Evolutionary conservation across 2,329 filamentous ascomycete species (phyloP).

Genomic region (Alternaria ventricosa): DNA sequence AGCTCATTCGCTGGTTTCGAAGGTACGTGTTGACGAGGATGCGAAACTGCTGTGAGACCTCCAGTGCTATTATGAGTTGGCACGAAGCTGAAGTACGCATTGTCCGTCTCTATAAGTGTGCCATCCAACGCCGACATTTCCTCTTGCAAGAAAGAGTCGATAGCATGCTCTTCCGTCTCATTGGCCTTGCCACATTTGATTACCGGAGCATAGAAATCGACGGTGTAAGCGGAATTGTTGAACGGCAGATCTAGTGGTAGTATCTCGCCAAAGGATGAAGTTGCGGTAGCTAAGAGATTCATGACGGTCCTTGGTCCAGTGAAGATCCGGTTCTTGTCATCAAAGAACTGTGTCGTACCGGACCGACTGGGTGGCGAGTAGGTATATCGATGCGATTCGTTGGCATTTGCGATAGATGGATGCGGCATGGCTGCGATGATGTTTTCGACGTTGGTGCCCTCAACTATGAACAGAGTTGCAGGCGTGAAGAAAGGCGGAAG

Average conservation of each 20-base stretch:
- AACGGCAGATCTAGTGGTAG: background rate
- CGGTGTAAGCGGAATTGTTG: background rate
- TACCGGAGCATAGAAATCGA: background rate
- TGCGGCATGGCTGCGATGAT: background rate
- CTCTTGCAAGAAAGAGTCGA: background rate
- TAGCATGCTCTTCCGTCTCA: background rate
- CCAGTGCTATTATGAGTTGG: background rate
- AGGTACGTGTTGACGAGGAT: background rate
- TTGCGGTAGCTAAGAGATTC: background rate
- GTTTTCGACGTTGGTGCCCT: background rate
- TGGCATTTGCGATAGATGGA: background rate
- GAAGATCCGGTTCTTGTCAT: background rate
- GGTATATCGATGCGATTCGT: background rate
- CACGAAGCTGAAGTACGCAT: background rate
- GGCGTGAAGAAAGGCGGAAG: background rate
- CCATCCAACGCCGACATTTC: background rate
- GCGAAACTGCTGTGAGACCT: background rate
- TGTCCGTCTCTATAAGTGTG: background rate
- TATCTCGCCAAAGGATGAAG: background rate
- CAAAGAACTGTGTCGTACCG: background rate
- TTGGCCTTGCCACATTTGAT: background rate
- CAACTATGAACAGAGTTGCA: background rate
- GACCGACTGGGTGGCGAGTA: background rate
- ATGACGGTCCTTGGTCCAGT: background rate
- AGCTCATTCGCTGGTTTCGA: constrained; percentile 1